Evolutionary conservation across 768 basidiomycete species (phyloP), one percentile per base, ranked within the genome.

Genomic region (Amanita jacksonii): DNA sequence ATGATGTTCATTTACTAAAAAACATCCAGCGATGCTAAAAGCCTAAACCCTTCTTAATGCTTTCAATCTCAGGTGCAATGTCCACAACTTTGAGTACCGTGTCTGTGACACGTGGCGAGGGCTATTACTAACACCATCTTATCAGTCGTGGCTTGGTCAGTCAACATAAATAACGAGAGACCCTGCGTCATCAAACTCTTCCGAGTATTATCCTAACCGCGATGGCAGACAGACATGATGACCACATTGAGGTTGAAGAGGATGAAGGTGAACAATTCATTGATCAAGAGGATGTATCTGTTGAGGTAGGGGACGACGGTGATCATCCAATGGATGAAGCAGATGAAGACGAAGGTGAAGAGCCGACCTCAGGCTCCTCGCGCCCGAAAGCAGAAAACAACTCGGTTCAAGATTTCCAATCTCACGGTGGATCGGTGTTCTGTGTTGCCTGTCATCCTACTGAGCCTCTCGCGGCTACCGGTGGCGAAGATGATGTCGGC

Each of bases 401-500:
- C 56, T 79, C 80, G 8, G 66, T 86, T 9, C 83, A 81, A 57
- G 70, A 72, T 46, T 91, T 90, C 57, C 58, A 69, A 12, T 63
- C 63, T 6, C 93, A 98, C 62, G 58, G 60, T 12, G 63, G 73
- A 19, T 92, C 94, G 13, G 86, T 97, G 24, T 99, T 96, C 60
- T 64, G 81, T 24, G 70, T 98, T 30, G 69, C 90, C 3, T 73
- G 77, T 25, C 96, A 99, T 58, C 94, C 96, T 0, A 76, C 76
- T 10, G 69, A 81, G 47, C 77, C 84, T 3, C 69, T 98, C 16
- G 92, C 89, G 5, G 83, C 78, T 16, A 91, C 92, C 1, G 96
- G 96, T 20, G 96, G 91, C 15, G 91, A 96, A 62, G 96, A 98
- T 59, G 93, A 98, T 57, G 61, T 87, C 0, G 96, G 88, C 28